These are phyloP conservation scores for Solidago caesia DNA, from an alignment of 129 eudicot species.

Conservation along the genomic window DNA sequence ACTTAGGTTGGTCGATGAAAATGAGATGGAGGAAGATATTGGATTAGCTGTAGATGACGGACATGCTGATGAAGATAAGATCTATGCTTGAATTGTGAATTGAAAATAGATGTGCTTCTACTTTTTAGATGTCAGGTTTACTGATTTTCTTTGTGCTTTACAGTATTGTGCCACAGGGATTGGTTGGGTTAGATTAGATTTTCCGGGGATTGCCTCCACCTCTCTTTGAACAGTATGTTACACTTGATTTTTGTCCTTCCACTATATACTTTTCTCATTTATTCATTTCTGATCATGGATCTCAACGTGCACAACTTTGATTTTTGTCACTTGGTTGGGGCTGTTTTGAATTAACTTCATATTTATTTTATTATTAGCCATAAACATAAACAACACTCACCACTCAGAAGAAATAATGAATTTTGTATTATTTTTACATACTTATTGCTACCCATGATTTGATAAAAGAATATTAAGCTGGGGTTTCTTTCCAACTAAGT, in stretches of 20 bases:
- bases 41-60: no score
- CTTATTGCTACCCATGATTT: constrained; percentile 27
- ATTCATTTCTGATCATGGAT: no score
- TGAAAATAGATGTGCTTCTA: neutral
- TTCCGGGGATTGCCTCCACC: constrained; percentile 92
- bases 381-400: no score
- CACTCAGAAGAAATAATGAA: neutral
- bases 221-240: constrained; percentile 86
- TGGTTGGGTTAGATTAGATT: constrained; percentile 97
- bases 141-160: constrained; percentile 32
- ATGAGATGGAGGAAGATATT: no score
- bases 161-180: constrained; percentile 93
- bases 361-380: neutral
- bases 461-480: constrained; percentile 7
- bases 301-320: constrained; percentile 13
- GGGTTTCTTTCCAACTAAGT: constrained; percentile 20
- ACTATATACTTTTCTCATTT: neutral
- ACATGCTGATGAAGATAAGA: no score
- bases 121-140: neutral
- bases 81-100: constrained; percentile 1
- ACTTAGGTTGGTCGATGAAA: no score
- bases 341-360: constrained; percentile 54
- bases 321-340: constrained; percentile 46
- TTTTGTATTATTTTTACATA: constrained; percentile 4
- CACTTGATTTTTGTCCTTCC: neutral